A percentile compares a stretch with the other conserved stretches of the same genome.
phyloP scores from a whole-genome alignment of 2,329 filamentous ascomycete species.

The Cladosporium sp. region DNA sequence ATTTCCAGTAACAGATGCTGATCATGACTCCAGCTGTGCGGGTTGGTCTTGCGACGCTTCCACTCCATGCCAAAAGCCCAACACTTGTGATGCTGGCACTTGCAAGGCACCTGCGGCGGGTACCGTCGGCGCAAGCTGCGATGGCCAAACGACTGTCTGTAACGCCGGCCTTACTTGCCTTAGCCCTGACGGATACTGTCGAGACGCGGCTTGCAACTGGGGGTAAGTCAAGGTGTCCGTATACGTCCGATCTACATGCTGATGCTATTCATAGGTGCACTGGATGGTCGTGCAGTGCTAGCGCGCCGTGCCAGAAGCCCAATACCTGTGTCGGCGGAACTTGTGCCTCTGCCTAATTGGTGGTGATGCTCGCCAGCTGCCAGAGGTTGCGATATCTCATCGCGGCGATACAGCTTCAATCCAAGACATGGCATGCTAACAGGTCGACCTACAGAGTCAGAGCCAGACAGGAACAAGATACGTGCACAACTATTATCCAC shows the following conservation, averaged over 20 bases:
- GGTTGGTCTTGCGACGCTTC: background rate
- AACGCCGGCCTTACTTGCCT: background rate
- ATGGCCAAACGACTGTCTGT: background rate
- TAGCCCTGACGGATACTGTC: background rate
- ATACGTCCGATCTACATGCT: background rate
- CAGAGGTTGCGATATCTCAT: too few species aligned
- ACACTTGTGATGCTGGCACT: background rate
- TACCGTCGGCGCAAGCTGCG: background rate
- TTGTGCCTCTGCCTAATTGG: background rate
- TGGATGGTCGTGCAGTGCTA: background rate
- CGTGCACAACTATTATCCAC: too few species aligned
- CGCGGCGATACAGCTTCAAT: too few species aligned
- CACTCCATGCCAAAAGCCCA: background rate
- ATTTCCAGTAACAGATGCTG: background rate
- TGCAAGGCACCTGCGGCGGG: background rate
- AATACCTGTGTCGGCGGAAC: background rate
- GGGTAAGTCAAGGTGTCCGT: background rate
- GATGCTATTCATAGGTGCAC: background rate
- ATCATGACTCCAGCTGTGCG: background rate
- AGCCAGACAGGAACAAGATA: too few species aligned
- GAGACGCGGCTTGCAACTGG: background rate
- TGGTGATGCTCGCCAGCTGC: background rate
- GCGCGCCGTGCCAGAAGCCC: background rate
- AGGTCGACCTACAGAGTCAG: too few species aligned
- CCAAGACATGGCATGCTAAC: too few species aligned